Evolutionary conservation across 2,329 filamentous ascomycete genomes (phyloP), one percentile per base, ranked within the genome.

Genomic region (Exophiala dermatitidis): DNA sequence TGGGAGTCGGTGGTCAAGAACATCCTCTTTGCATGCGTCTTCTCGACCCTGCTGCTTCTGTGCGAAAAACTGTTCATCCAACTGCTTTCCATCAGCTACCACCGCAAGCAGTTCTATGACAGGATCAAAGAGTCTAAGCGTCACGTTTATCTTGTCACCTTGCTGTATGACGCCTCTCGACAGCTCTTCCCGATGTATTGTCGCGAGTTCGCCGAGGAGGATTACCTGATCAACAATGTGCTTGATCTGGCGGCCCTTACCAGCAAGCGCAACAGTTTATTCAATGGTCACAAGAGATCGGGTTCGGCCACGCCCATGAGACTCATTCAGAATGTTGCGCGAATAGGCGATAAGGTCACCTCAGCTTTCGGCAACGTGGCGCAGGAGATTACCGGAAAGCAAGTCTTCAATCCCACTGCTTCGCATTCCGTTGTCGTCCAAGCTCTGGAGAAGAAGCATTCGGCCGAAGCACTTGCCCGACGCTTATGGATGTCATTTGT

Each of bases 401-500:
- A 95, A 65, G 86, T 96, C 26, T 95, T 97, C 74, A 95, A 96
- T 69, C 85, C 89, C 9, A 91, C 88, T 64, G 87, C 90, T 3
- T 84, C 90, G 1, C 90, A 96, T 68, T 93, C 89, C 0, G 82
- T 97, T 46, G 89, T 97, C 3, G 77, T 94, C 8, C 83, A 94
- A 67, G 93, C 91, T 5, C 77, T 97, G 32, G 90, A 96, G 70
- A 91, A 89, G 72, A 83, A 81, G 41, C 78, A 79, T 55, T 87
- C 89, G 4, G 88, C 90, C 0, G 90, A 97, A 68, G 93, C 93
- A n/a, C 74, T 97, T 53, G 90, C 88, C n/a, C 85, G 83, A 62
- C 86, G 93, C 65, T 85, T 97, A 58, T 97, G 93, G 93, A 95
- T 96, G 88, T 96, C 90, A 0, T 95, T 96, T 67, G 93, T 95